A percentile compares a stretch with the other conserved stretches of the same genome.
Evolutionary conservation across 495 filamentous ascomycete species (phyloP).

Genomic region (Hamigera avellanea): DNA sequence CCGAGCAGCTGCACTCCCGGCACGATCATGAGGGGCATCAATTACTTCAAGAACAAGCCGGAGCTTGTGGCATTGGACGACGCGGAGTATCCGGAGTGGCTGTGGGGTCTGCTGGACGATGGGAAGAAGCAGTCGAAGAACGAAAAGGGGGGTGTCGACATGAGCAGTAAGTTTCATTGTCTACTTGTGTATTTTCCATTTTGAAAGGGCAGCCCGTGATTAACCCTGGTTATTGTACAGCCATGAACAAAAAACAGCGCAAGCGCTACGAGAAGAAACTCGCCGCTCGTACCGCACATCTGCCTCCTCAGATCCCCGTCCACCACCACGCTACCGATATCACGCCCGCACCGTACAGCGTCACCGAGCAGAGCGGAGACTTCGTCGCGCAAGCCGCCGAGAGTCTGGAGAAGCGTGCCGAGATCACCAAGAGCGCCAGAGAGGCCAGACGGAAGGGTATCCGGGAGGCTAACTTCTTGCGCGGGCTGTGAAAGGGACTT

Average conservation of each 20-base stretch:
- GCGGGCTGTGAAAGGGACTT: constrained; percentile 62
- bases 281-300: constrained; percentile 50
- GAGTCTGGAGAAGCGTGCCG: constrained; percentile 27
- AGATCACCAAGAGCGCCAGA: constrained; percentile 48
- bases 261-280: constrained; percentile 51
- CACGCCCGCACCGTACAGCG: constrained; percentile 40
- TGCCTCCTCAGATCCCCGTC: constrained; percentile 66
- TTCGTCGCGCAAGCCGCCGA: constrained; percentile 19
- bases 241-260: constrained; percentile 47
- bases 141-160: constrained; percentile 30
- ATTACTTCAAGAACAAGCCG: constrained; percentile 75
- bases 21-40: constrained; percentile 65
- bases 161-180: constrained; percentile 40
- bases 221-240: constrained; percentile 12
- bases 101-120: constrained; percentile 67
- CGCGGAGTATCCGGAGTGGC: constrained; percentile 80
- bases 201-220: no score
- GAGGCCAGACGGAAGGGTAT: constrained; percentile 66
- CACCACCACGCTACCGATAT: constrained; percentile 80
- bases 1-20: constrained; percentile 52
- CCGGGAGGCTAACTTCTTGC: constrained; percentile 90
- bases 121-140: constrained; percentile 21
- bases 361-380: constrained; percentile 13
- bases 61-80: constrained; percentile 65
- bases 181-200: background rate